phyloP scores from a whole-genome alignment of 352 stramenopile genomes.

The Phytophthora pinifolia region DNA sequence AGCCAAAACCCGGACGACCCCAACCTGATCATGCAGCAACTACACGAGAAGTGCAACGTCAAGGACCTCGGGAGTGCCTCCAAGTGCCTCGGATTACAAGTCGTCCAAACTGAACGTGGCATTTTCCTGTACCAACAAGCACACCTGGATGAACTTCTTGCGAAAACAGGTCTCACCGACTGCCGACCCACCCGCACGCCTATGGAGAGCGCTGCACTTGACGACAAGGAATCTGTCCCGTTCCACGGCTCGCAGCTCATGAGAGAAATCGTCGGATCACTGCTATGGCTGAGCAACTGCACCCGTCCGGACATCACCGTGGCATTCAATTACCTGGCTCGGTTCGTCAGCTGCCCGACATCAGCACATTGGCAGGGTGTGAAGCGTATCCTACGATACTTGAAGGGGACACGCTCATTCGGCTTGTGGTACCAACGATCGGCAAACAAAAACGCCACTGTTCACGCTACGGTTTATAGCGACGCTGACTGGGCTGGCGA shows the following conservation, averaged over 20 bases:
- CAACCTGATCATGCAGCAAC: conserved; percentile 6
- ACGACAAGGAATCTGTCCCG: not conserved
- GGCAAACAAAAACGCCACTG: too few species aligned
- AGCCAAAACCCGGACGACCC: not conserved
- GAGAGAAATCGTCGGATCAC: not conserved
- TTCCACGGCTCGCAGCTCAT: conserved; percentile 1
- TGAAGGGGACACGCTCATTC: not conserved
- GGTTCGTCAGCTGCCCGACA: conserved; percentile 4
- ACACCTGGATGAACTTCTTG: conserved; percentile 1
- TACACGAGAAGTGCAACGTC: conserved; percentile 4
- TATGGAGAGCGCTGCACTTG: conserved; percentile 8
- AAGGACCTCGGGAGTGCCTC: conserved; percentile 9
- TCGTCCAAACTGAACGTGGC: not conserved
- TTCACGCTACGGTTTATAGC: not conserved
- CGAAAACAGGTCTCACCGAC: conserved; percentile 8
- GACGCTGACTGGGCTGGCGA: conserved; percentile 7
- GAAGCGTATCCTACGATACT: conserved; percentile 3
- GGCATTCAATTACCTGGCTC: conserved; percentile 9
- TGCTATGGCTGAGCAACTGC: conserved; percentile 17
- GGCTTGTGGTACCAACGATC: not conserved
- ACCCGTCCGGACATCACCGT: conserved; percentile 10
- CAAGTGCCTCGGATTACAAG: conserved; percentile 14
- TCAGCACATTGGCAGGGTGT: conserved; percentile 6
- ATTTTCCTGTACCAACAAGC: conserved; percentile 9
- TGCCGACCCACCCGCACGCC: conserved; percentile 1